Conservation (phyloP, 495 filamentous ascomycete species). For the Hamigera avellanea region DNA sequence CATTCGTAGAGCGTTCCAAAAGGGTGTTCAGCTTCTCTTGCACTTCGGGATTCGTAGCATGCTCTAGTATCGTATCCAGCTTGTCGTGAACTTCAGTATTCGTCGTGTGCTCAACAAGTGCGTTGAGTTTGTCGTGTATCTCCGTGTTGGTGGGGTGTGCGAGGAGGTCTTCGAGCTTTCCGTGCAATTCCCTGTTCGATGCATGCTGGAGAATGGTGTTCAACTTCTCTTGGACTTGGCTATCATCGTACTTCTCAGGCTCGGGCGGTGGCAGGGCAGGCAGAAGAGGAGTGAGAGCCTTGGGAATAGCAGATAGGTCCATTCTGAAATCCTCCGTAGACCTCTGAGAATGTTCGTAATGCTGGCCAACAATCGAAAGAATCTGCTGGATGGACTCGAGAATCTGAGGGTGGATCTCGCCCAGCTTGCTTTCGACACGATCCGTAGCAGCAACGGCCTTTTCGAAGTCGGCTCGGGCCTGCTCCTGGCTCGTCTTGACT, state of each 20-base stretch:
- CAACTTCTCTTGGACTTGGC: slow-evolving; percentile 68
- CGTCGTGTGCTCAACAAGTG: slow-evolving; percentile 18
- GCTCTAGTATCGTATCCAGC: slow-evolving; percentile 62
- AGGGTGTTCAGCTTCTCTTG: slow-evolving; percentile 38
- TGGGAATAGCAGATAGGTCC: slow-evolving; percentile 41
- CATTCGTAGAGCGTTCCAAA: neutral
- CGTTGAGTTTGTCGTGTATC: slow-evolving; percentile 50
- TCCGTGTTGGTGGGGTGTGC: slow-evolving; percentile 22
- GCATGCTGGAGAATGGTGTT: slow-evolving; percentile 62
- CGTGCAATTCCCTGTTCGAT: slow-evolving; percentile 29
- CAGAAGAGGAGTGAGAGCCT: slow-evolving; percentile 33
- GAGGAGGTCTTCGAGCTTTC: slow-evolving; percentile 36
- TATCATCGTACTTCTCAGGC: slow-evolving; percentile 54
- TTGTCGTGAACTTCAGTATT: slow-evolving; percentile 41
- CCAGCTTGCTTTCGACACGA: slow-evolving; percentile 59
- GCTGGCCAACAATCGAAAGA: slow-evolving; percentile 65
- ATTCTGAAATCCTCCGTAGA: slow-evolving; percentile 38
- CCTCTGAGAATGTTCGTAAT: slow-evolving; percentile 56
- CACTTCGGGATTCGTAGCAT: slow-evolving; percentile 38
- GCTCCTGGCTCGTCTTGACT: slow-evolving; percentile 61
- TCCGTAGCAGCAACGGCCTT: slow-evolving; percentile 60
- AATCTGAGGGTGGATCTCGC: slow-evolving; percentile 76
- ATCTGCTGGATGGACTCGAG: slow-evolving; percentile 72
- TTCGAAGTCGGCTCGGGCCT: slow-evolving; percentile 64
- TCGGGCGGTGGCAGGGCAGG: slow-evolving; percentile 37